phyloP scores from a whole-genome alignment of 441 rosid genomes.

The Corymbia calophylla region DNA sequence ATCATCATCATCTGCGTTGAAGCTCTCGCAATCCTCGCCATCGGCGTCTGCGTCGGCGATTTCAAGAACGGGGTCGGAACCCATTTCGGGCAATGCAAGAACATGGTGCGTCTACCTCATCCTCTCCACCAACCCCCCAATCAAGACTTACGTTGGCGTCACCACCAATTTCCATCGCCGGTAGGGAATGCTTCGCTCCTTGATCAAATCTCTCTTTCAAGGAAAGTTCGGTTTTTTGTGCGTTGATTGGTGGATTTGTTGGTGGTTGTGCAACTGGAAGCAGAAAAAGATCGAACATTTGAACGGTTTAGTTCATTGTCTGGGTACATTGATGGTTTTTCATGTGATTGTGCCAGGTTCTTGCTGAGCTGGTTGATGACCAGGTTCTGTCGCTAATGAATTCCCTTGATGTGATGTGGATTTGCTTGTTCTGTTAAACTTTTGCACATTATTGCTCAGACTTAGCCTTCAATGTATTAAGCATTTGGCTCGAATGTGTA shows the following conservation, averaged over 20 bases:
- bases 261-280: neutral
- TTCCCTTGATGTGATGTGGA: neutral
- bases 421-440: neutral
- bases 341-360: neutral
- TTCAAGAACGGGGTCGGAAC: conserved; percentile 4
- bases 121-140: conserved; percentile 60
- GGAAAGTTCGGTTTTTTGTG: neutral
- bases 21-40: neutral
- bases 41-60: neutral
- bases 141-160: conserved; percentile 82
- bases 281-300: neutral
- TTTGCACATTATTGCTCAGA: neutral
- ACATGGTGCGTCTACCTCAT: conserved; percentile 76
- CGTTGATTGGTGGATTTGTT: neutral
- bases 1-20: neutral
- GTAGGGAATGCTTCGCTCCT: conserved; percentile 9
- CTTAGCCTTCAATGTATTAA: neutral
- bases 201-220: neutral
- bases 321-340: neutral
- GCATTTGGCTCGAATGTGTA: neutral
- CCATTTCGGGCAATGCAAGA: conserved; percentile 4
- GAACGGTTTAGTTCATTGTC: neutral
- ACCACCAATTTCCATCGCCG: conserved; percentile 66
- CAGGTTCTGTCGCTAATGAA: neutral
- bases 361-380: neutral